These are phyloP conservation scores for Blastosporella zonata DNA, from an alignment of 1,284 basidiomycete genomes.

Conservation along the genomic window DNA sequence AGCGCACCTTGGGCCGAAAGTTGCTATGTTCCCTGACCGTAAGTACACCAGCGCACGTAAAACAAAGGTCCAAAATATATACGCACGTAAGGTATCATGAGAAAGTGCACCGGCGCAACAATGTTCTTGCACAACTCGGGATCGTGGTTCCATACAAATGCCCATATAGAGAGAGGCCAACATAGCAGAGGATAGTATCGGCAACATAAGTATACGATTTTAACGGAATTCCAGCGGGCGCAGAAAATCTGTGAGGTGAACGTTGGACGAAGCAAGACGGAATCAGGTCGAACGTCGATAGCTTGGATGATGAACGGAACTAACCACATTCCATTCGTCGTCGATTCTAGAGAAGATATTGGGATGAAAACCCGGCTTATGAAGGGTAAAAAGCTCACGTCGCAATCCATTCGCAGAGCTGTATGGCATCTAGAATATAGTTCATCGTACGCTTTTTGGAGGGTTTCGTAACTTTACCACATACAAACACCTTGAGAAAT, in stretches of 20 bases:
- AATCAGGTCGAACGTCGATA: neutral
- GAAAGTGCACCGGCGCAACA: constrained; percentile 11
- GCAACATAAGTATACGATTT: constrained; percentile 14
- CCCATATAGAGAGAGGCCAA: constrained; percentile 16
- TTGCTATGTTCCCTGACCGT: constrained; percentile 2
- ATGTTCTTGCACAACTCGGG: constrained; percentile 5
- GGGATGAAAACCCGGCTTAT: neutral
- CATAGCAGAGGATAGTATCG: constrained; percentile 17
- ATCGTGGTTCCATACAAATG: constrained; percentile 13
- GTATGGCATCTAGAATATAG: constrained; percentile 11
- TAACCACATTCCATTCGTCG: constrained; percentile 14
- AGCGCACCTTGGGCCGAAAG: constrained; percentile 10
- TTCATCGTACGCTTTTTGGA: neutral
- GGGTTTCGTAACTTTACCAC: neutral
- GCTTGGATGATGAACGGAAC: neutral
- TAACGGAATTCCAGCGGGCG: constrained; percentile 13
- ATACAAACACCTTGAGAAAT: constrained; percentile 12
- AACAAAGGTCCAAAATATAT: too few relatives aligned
- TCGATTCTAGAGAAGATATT: constrained; percentile 8
- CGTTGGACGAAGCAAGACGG: too few relatives aligned
- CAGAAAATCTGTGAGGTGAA: constrained; percentile 8
- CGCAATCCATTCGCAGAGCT: constrained; percentile 16
- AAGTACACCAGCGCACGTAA: neutral
- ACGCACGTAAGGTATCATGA: constrained; percentile 19
- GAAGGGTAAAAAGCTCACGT: constrained; percentile 6